Conservation (phyloP, 2,329 filamentous ascomycete genomes). For the Pseudopithomyces chartarum region DNA sequence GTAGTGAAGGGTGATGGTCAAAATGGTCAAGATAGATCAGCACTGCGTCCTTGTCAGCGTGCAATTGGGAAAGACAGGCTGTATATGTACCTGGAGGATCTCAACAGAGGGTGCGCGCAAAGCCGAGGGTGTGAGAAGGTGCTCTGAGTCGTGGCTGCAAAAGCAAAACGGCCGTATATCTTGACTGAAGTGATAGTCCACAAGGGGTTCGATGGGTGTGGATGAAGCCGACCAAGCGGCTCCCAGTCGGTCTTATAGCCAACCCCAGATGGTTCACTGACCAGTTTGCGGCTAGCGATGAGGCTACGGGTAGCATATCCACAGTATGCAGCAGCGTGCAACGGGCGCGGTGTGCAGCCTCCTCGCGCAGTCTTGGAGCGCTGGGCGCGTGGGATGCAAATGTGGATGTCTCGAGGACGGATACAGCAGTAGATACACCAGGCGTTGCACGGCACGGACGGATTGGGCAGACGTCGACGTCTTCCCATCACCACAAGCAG, state of each 20-base stretch:
- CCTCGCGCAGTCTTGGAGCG: constrained; percentile 26
- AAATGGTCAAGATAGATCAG: too few relatives aligned
- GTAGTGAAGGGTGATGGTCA: background rate
- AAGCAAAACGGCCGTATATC: constrained; percentile 30
- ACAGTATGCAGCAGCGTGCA: constrained; percentile 32
- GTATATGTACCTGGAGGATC: constrained; percentile 34
- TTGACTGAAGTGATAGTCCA: constrained; percentile 21
- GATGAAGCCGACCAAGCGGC: constrained; percentile 34
- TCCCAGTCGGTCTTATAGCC: constrained; percentile 43
- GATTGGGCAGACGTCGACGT: constrained; percentile 29
- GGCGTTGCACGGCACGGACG: constrained; percentile 36
- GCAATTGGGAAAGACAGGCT: constrained; percentile 19
- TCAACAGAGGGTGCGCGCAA: constrained; percentile 30
- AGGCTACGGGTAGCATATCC: constrained; percentile 17
- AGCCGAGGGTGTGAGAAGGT: constrained; percentile 28
- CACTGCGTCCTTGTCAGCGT: constrained; percentile 27
- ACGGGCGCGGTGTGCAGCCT: constrained; percentile 32
- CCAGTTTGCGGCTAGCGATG: constrained; percentile 28
- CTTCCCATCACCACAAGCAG: constrained; percentile 29
- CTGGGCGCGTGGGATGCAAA: constrained; percentile 30
- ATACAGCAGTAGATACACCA: constrained; percentile 42
- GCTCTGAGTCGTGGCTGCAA: constrained; percentile 38
- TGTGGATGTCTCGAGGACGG: constrained; percentile 35
- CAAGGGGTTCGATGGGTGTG: constrained; percentile 27
- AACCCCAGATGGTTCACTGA: constrained; percentile 19